A percentile compares a stretch with the other conserved stretches of the same genome.
phyloP scores from a whole-genome alignment of 2,329 filamentous ascomycete species.

The Mollisia scopiformis region DNA sequence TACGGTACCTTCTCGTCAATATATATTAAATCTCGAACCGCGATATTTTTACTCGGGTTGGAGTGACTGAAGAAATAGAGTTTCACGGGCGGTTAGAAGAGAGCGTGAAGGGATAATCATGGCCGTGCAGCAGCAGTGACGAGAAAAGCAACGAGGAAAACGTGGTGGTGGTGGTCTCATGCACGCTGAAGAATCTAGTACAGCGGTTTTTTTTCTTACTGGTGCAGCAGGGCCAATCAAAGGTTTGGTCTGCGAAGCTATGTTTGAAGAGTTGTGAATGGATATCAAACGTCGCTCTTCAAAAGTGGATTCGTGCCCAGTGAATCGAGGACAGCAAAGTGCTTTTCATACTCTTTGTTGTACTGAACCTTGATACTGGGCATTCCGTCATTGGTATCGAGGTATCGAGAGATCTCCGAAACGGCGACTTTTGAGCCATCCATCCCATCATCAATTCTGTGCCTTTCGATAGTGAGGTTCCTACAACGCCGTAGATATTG shows the following conservation, averaged over 20 bases:
- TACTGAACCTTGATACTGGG: background rate
- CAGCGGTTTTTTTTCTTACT: conserved; percentile 11
- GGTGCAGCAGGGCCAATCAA: conserved; percentile 13
- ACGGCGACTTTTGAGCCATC: background rate
- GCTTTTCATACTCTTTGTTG: background rate
- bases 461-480: background rate
- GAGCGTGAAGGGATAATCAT: background rate
- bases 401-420: background rate
- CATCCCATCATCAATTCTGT: background rate
- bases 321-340: conserved; percentile 11
- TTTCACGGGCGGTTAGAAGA: conserved; percentile 6
- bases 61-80: too few relatives aligned
- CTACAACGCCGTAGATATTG: background rate
- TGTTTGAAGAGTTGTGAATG: background rate
- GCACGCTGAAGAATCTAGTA: conserved; percentile 13
- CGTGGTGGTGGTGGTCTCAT: conserved; percentile 19
- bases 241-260: background rate
- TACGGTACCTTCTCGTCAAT: background rate
- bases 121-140: background rate
- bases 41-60: too few relatives aligned
- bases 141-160: background rate
- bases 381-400: background rate
- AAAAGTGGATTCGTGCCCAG: conserved; percentile 14
- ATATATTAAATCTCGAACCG: background rate
- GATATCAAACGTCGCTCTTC: background rate